Evolutionary conservation across 2,329 filamentous ascomycete species (phyloP), one percentile per base, ranked within the genome.

Genomic region (Penicillium sp.): DNA sequence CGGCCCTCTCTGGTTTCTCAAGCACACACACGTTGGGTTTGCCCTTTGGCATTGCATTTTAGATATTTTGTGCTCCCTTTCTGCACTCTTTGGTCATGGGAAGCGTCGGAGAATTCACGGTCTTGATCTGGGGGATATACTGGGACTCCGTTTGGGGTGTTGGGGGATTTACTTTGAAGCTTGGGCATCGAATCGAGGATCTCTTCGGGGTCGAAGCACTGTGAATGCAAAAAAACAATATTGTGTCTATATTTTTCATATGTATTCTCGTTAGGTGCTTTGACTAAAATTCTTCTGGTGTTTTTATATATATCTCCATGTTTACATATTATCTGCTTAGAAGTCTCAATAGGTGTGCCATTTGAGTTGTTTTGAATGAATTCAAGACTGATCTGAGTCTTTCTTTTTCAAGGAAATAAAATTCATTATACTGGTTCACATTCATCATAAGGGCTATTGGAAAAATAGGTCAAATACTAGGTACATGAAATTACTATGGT

Each of bases 131-230:
- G 69, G 69, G 48, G 68, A 72, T 71, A 65, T 63, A 73, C 70
- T 69, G 61, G 71, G 69, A 69, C 66, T 69, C 62, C 69, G 66
- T 69, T 67, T 69, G 69, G 67, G 71, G 70, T 73, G 70, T 73
- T 73, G 69, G 71, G 71, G 70, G 68, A 65, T 69, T 70, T 71
- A 65, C 67, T 70, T 73, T 72, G 69, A 61, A 64, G 66, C 66
- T 68, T 67, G 64, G 60, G 62, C 62, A 63, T 64, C 45, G 48
- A 53, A 56, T 59, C 42, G 55, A 61, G 55, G 53, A 64, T 61
- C 64, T 65, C 55, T 51, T 58, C 55, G 61, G 61, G 60, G 60
- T 60, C 61, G 57, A 65, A 63, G 64, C 62, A 66, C 63, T 65
- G 67, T 69, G 68, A 65, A 67, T 68, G 66, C 65, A 61, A 63